A percentile compares a stretch with the other conserved stretches of the same genome.
phyloP scores from a whole-genome alignment of 306 rosid genomes.

The Ormosia emarginata region DNA sequence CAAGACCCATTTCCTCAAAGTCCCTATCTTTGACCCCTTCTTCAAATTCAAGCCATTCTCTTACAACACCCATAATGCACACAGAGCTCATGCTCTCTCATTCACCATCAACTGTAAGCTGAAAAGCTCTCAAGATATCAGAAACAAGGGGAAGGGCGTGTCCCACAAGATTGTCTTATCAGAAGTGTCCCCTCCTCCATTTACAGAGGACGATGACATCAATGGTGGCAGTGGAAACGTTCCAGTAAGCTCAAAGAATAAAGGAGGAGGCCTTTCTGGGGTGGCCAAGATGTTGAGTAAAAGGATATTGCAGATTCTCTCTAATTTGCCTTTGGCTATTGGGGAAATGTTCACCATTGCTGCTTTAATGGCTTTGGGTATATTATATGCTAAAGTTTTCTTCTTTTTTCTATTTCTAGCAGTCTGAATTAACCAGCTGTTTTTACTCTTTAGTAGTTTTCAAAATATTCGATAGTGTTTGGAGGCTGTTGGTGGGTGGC shows the following conservation, averaged over 20 bases:
- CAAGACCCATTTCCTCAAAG: constrained; percentile 38
- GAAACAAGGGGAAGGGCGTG: constrained; percentile 31
- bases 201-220: constrained; percentile 34
- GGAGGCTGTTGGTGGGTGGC: neutral
- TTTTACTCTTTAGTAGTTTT: neutral
- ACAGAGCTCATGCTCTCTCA: constrained; percentile 12
- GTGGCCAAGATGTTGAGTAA: constrained; percentile 49
- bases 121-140: constrained; percentile 49
- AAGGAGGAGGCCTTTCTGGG: constrained; percentile 31
- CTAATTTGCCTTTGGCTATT: constrained; percentile 91
- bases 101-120: constrained; percentile 42
- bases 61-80: constrained; percentile 21
- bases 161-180: constrained; percentile 69
- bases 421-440: neutral
- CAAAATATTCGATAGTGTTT: neutral
- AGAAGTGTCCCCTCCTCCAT: constrained; percentile 66
- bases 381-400: constrained; percentile 6
- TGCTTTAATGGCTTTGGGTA: constrained; percentile 81
- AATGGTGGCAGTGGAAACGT: constrained; percentile 26
- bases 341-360: constrained; percentile 90
- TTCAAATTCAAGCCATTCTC: constrained; percentile 33
- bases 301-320: constrained; percentile 56
- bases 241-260: constrained; percentile 32
- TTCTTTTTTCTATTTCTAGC: neutral
- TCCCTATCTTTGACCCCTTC: constrained; percentile 29